Evolutionary conservation across 306 rosid species (phyloP), one percentile per base, ranked within the genome.

Genomic region (Adenanthera pavonina): DNA sequence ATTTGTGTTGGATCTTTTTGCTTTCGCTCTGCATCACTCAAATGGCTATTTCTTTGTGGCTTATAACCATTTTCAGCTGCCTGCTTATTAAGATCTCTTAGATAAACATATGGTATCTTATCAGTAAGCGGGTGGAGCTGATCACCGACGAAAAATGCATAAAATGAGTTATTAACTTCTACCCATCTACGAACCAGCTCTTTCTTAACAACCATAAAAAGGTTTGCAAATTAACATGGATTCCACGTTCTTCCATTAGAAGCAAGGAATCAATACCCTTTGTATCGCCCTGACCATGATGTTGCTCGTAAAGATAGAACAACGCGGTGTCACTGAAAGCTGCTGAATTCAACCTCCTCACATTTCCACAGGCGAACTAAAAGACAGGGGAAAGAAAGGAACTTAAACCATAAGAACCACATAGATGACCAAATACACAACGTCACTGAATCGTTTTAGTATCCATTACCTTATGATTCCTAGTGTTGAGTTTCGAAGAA

Each of bases 181-280:
- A 57, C 25, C 65, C 65, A 57, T 34, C 65, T 57, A 19, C 65
- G 65, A 20, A 34, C 65, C 20, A 35, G 14, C 65, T 57, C 65
- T 57, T 57, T 57, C 65, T 57, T 57, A 57, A 57, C 70, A 92
- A 85, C 92, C 94, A 94, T 81, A 90, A 75, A 90, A 80, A 90
- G 35, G 95, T 92, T 80, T 87, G 95, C 60, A 78, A 83, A 89
- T 94, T 94, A 13, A 97, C 90, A 62, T 87, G 93, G 85, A 92
- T 65, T 38, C 93, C 92, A 17, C 86, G 93, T 17, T 75, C 78
- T 84, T 89, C 94, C 98, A 88, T 90, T 36, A 86, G 79, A 85
- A 84, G 89, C 88, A 90, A 78, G 81, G 90, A 79, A 54, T 85
- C 90, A 54, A 85, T 53, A 36, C 83, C 94, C 74, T 82, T 49